These are phyloP conservation scores for Boletus subparvulus DNA, from an alignment of 768 basidiomycete species.

Conservation along the genomic window DNA sequence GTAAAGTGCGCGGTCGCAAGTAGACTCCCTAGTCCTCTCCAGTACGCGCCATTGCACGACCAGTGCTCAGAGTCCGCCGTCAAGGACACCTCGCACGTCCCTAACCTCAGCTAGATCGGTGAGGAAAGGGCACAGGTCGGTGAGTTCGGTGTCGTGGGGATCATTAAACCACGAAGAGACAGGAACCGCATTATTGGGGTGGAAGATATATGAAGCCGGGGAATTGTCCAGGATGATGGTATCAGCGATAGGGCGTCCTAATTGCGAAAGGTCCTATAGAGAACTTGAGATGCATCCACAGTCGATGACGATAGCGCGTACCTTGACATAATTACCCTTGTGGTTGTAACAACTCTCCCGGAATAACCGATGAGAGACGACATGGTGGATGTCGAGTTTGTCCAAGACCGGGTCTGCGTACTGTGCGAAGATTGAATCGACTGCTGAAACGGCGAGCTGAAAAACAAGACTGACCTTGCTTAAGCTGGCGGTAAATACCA, in stretches of 20 bases:
- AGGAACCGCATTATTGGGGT: constrained; percentile 98
- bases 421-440: constrained; percentile 40
- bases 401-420: constrained; percentile 99
- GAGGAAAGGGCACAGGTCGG: constrained; percentile 93
- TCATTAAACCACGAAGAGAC: constrained; percentile 99
- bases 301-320: constrained; percentile 33
- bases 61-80: constrained; percentile 66
- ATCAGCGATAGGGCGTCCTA: constrained; percentile 90
- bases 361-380: constrained; percentile 93
- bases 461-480: constrained; percentile 71
- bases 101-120: constrained; percentile 80
- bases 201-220: constrained; percentile 98
- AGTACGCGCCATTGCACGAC: constrained; percentile 18
- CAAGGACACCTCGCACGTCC: constrained; percentile 90
- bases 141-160: constrained; percentile 96
- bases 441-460: neutral
- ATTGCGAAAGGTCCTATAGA: constrained; percentile 92
- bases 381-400: constrained; percentile 90
- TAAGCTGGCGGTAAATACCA: constrained; percentile 96
- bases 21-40: constrained; percentile 20
- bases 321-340: constrained; percentile 99
- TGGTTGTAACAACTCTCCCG: constrained; percentile 99
- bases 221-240: constrained; percentile 99
- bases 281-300: neutral
- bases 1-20: constrained; percentile 23